Conservation (phyloP, 2,329 filamentous ascomycete species). For the Botrytis byssoidea region DNA sequence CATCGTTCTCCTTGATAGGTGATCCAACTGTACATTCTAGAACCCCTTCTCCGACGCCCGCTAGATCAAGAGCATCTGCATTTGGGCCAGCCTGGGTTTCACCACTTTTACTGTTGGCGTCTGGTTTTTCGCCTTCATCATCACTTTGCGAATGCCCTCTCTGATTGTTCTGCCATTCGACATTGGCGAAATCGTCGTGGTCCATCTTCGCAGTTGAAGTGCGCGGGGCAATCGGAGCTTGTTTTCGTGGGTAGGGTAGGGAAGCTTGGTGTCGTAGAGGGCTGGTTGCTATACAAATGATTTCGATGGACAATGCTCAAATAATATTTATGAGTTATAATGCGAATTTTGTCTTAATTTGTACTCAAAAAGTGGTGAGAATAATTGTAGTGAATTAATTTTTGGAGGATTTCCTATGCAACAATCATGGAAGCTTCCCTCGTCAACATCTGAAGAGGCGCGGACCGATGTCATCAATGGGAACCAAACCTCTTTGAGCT, state of each 20-base stretch:
- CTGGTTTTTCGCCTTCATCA: constrained; percentile 32
- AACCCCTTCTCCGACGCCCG: constrained; percentile 66
- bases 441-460: constrained; percentile 1
- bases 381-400: constrained; percentile 12
- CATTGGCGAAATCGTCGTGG: constrained; percentile 73
- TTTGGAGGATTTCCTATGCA: background rate
- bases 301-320: background rate
- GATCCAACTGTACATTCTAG: constrained; percentile 81
- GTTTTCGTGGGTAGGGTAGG: background rate
- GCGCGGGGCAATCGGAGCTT: constrained; percentile 25
- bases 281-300: background rate
- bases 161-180: constrained; percentile 69
- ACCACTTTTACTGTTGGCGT: constrained; percentile 23
- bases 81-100: constrained; percentile 37
- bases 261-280: background rate
- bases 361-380: constrained; percentile 15
- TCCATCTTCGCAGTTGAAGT: constrained; percentile 33
- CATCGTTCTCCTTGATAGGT: constrained; percentile 92
- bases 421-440: constrained; percentile 15
- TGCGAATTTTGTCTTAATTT: constrained; percentile 13
- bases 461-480: constrained; percentile 18
- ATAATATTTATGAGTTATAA: background rate
- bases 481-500: constrained; percentile 15
- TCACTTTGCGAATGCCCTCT: constrained; percentile 47
- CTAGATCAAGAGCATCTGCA: constrained; percentile 50